Percentiles rank a stretch among this genome's conserved stretches.
These are phyloP conservation scores for Cyberlindnera misumaiensis DNA, from an alignment of 805 yeast genomes.

Conservation along the genomic window DNA sequence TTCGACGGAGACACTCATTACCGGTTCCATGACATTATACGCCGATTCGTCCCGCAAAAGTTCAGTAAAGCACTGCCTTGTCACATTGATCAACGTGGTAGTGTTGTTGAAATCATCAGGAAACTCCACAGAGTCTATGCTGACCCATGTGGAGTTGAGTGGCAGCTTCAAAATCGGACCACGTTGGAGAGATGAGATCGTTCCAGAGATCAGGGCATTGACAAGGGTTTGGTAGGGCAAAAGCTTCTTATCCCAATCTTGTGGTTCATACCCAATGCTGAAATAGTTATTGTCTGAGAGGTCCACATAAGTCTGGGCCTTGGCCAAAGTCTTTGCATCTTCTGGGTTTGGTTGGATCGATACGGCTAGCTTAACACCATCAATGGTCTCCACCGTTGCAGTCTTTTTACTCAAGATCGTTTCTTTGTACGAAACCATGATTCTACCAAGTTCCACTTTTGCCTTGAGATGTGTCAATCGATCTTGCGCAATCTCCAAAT, in stretches of 20 bases:
- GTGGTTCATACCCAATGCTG: slow-evolving; percentile 25
- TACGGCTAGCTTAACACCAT: slow-evolving; percentile 21
- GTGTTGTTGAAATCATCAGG: slow-evolving; percentile 42
- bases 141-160: slow-evolving; percentile 52
- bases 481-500: slow-evolving; percentile 80
- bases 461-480: slow-evolving; percentile 81
- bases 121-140: slow-evolving; percentile 41
- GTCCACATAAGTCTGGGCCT: slow-evolving; percentile 20
- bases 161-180: slow-evolving; percentile 53
- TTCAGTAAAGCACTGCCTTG: slow-evolving; percentile 39
- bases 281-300: slow-evolving; percentile 30
- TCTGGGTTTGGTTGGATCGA: slow-evolving; percentile 29
- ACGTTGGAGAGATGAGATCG: slow-evolving; percentile 52
- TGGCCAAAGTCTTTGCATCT: slow-evolving; percentile 21
- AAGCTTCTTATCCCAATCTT: slow-evolving; percentile 22
- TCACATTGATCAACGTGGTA: slow-evolving; percentile 35
- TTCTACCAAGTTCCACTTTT: slow-evolving; percentile 69
- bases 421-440: slow-evolving; percentile 88
- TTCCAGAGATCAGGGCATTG: slow-evolving; percentile 51
- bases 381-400: slow-evolving; percentile 13
- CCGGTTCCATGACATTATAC: slow-evolving; percentile 73
- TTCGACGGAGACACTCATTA: slow-evolving; percentile 68
- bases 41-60: slow-evolving; percentile 26
- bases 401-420: slow-evolving; percentile 29
- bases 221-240: slow-evolving; percentile 48